Evolutionary conservation across 2,329 filamentous ascomycete species (phyloP), one percentile per base, ranked within the genome.

Genomic region (Xylariaceae sp.): DNA sequence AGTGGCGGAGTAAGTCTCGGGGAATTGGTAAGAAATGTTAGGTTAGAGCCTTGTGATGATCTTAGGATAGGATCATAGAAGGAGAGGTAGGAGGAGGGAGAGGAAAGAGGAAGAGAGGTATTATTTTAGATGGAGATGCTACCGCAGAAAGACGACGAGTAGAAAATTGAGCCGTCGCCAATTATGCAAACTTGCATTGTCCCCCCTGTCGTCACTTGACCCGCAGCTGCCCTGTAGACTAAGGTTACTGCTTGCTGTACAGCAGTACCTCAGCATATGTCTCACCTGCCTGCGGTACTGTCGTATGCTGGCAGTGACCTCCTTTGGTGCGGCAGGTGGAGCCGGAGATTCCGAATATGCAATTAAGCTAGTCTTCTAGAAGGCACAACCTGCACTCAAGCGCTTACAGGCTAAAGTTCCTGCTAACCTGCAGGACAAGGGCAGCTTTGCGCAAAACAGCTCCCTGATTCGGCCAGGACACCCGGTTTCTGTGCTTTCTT

Each of bases 1-100:
- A 70, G 62, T 54, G 66, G 67, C 66, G 64, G 68, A 70, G 65
- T 68, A 68, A 68, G 68, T 70, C 67, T 60, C 51, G 59, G 47
- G 35, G 3, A 36, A 35, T 6, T 34, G 35, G 46, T 32, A 39
- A 38, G 35, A 30, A 32, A 37, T 46, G 40, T 41, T 37, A 32
- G 19, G 34, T 28, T 12, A 23, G 27, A 36, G 11, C 6, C 6
- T 11, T 24, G 6, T 24, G 6, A 24, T 24, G 6, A 24, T 24
- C 11, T 24, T 31, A 34, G 34, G 31, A n/a, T n/a, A n/a, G n/a
- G n/a, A n/a, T n/a, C n/a, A n/a, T n/a, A n/a, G n/a, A n/a, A n/a
- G n/a, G n/a, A n/a, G n/a, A n/a, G n/a, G n/a, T n/a, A 13, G 19
- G 21, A 19, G 33, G 30, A 43, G 26, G 29, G 19, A 23, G 17